Percentiles rank a stretch among this genome's conserved stretches.
Conservation (phyloP, 1,139 yeast genomes). For the Hansenula sp. region DNA sequence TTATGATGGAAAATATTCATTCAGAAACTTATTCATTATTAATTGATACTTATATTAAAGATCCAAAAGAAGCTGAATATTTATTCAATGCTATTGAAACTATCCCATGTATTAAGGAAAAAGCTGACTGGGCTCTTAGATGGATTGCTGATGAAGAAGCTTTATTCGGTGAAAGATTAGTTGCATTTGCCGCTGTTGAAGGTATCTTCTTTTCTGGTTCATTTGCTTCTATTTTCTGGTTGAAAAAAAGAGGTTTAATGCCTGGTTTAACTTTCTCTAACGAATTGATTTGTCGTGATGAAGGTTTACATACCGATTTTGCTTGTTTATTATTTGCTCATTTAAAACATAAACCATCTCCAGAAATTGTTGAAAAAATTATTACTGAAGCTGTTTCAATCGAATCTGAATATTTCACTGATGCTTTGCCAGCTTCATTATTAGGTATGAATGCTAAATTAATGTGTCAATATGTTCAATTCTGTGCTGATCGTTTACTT, state of each 20-base stretch:
- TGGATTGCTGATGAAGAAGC: slow-evolving; percentile 91
- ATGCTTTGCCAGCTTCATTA: slow-evolving; percentile 86
- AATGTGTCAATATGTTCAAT: slow-evolving; percentile 97
- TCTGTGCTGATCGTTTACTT: slow-evolving; percentile 91
- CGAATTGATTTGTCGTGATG: slow-evolving; percentile 96
- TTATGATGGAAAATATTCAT: slow-evolving; percentile 99
- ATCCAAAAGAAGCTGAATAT: slow-evolving; percentile 84
- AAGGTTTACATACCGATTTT: slow-evolving; percentile 97
- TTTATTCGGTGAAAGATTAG: slow-evolving; percentile 88
- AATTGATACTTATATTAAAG: slow-evolving; percentile 92
- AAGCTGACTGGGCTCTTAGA: slow-evolving; percentile 97
- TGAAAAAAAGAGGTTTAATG: slow-evolving; percentile 96
- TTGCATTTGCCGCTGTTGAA: slow-evolving; percentile 98
- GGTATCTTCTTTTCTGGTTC: slow-evolving; percentile 98
- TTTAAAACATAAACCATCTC: slow-evolving; percentile 81
- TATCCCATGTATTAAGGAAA: slow-evolving; percentile 90
- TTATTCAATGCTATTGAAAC: slow-evolving; percentile 92
- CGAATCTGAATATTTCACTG: slow-evolving; percentile 91
- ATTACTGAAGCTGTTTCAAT: slow-evolving; percentile 93
- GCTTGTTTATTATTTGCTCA: slow-evolving; percentile 95
- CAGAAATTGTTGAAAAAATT: slow-evolving; percentile 72
- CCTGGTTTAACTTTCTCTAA: slow-evolving; percentile 97
- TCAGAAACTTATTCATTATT: slow-evolving; percentile 94
- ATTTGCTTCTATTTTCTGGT: slow-evolving; percentile 97
- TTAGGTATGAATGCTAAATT: slow-evolving; percentile 90